A percentile compares a stretch with the other conserved stretches of the same genome.
Conservation (phyloP, 2,329 filamentous ascomycete species). For the Neopestalotiopsis sp. region DNA sequence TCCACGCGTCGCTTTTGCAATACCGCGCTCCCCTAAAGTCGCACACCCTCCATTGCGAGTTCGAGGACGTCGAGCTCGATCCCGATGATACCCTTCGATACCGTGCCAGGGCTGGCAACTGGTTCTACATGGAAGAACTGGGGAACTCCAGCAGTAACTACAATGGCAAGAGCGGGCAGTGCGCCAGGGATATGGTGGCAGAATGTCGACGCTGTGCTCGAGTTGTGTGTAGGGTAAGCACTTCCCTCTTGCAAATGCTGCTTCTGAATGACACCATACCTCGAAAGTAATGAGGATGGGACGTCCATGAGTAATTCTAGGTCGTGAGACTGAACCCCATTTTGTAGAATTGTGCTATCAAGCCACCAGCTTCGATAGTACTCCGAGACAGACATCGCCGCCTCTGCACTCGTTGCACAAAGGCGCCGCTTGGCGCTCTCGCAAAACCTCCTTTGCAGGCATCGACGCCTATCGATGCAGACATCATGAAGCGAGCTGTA, state of each 20-base stretch:
- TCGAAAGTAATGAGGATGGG: not conserved
- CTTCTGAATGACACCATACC: conserved; percentile 9
- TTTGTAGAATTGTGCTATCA: conserved; percentile 85
- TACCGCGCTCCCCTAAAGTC: conserved; percentile 75
- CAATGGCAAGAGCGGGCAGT: conserved; percentile 74
- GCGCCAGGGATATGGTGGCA: conserved; percentile 85
- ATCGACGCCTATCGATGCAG: conserved; percentile 52
- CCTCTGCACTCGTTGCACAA: conserved; percentile 77
- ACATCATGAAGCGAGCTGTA: conserved; percentile 60
- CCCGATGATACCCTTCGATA: conserved; percentile 62
- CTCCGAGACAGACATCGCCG: conserved; percentile 80
- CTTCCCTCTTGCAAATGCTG: not conserved
- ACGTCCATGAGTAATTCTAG: not conserved
- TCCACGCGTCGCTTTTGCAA: conserved; percentile 78
- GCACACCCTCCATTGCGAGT: conserved; percentile 79
- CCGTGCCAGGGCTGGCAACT: conserved; percentile 61
- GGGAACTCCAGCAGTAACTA: conserved; percentile 51
- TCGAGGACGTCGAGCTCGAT: conserved; percentile 65
- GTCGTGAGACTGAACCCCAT: not conserved
- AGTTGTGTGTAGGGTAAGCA: conserved; percentile 80
- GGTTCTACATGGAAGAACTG: conserved; percentile 63
- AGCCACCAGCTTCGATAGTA: conserved; percentile 71
- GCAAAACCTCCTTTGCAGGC: conserved; percentile 49
- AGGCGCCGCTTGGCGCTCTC: conserved; percentile 68
- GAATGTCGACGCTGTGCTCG: conserved; percentile 79